Evolutionary conservation across 108 stramenopile genomes (phyloP), one percentile per base, ranked within the genome.

Genomic region (Stephanodiscus minutulus): DNA sequence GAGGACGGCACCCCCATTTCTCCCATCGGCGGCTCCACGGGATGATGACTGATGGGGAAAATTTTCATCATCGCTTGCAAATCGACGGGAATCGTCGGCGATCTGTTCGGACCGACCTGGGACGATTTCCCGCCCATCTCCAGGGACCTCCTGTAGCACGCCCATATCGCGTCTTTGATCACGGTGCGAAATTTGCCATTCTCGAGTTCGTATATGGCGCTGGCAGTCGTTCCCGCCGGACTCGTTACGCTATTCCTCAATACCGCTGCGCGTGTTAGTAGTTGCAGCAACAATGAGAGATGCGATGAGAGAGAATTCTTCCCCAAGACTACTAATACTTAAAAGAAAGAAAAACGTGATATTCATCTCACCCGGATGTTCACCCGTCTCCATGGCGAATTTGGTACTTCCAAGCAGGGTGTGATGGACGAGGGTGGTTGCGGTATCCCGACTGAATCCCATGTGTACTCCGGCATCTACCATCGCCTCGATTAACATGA

Each of bases 161-260:
- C 94, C 94, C 94, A 95, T 25, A 95, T 89, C 21, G 94, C 91
- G 77, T 86, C 91, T 55, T 90, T 90, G 69, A 97, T 88, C 12
- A 95, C 94, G 1, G 94, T 95, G 12, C 95, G 85, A 66, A 95
- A 93, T 61, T 85, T 86, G 17, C 97, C 97, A 47, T 89, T 93
- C 74, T 98, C 97, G 39, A 98, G 72, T 52, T 93, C 91, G 70
- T 96, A 98, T 61, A 98, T 86, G 0, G 97, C 97, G 24, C 79
- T 78, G 0, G 97, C 95, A 12, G 97, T 98, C 24, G 97, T 98
- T 39, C 97, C 97, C 0, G 92, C 96, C n/a, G 97, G 97, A 68
- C 83, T 85, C 7, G 97, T 98, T 7, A 97, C 94, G 47, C 74
- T 85, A 82, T 97, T 96, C 36, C 91, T 69, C 22, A 96, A 75